These are phyloP conservation scores for Hemileccinum rubropunctum DNA, from an alignment of 768 basidiomycete genomes.

Conservation along the genomic window DNA sequence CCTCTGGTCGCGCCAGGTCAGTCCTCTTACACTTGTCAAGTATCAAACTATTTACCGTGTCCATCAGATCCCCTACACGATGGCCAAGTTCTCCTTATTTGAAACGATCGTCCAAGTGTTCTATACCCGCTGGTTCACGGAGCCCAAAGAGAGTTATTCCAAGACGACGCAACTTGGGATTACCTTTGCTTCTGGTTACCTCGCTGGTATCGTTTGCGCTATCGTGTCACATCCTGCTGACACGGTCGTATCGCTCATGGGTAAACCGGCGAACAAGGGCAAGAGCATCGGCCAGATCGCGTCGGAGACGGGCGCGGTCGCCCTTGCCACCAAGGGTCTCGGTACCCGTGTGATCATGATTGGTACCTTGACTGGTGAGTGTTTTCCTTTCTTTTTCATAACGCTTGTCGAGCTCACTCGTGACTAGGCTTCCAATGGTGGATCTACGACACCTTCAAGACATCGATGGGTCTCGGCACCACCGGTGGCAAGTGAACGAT, in stretches of 20 bases:
- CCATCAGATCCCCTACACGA: slow-evolving; percentile 71
- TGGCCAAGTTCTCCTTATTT: slow-evolving; percentile 99
- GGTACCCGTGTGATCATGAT: slow-evolving; percentile 88
- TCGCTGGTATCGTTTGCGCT: slow-evolving; percentile 95
- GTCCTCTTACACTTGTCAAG: neutral
- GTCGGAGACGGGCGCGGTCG: slow-evolving; percentile 60
- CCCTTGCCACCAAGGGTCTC: slow-evolving; percentile 81
- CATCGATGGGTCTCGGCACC: slow-evolving; percentile 80
- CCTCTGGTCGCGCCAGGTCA: slow-evolving; percentile 71
- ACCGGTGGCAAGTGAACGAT: slow-evolving; percentile 82
- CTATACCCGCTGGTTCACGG: slow-evolving; percentile 83
- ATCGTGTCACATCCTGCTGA: slow-evolving; percentile 97
- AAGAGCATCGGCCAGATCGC: slow-evolving; percentile 71
- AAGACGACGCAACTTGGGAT: slow-evolving; percentile 85
- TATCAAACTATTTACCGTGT: neutral
- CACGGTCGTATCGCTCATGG: slow-evolving; percentile 89
- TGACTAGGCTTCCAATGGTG: slow-evolving; percentile 84
- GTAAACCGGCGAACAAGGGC: slow-evolving; percentile 84
- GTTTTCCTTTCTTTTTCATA: neutral
- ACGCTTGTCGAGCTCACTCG: neutral
- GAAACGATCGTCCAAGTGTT: slow-evolving; percentile 86
- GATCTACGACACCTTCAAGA: slow-evolving; percentile 90
- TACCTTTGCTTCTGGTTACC: slow-evolving; percentile 88
- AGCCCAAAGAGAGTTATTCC: slow-evolving; percentile 74
- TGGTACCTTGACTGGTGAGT: slow-evolving; percentile 49